These are phyloP conservation scores for Coniosporium tulheliwenetii DNA, from an alignment of 2,329 filamentous ascomycete genomes.

Conservation along the genomic window DNA sequence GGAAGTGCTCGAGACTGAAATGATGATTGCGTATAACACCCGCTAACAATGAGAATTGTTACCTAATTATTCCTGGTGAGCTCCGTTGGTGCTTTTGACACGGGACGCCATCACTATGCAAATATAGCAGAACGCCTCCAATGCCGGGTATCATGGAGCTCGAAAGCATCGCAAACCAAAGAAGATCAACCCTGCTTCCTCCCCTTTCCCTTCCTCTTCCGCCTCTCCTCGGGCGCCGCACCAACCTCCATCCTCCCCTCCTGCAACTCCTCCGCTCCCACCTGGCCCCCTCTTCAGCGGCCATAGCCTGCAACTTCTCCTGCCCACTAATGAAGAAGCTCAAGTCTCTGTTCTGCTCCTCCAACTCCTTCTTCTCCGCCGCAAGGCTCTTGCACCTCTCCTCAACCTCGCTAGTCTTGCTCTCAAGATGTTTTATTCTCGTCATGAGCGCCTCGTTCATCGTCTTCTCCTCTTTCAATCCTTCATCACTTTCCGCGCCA, in stretches of 20 bases:
- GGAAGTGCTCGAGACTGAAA: no score
- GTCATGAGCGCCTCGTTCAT: slow-evolving; percentile 69
- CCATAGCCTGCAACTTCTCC: slow-evolving; percentile 61
- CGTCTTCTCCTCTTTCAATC: slow-evolving; percentile 72
- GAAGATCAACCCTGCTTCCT: background rate
- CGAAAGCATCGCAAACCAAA: no score
- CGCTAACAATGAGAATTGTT: no score
- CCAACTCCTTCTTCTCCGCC: slow-evolving; percentile 51
- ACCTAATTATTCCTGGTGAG: no score
- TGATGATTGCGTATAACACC: no score
- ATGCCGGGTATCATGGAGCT: no score
- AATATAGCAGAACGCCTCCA: no score
- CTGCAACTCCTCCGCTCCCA: slow-evolving; percentile 46
- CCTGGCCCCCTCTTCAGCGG: slow-evolving; percentile 32
- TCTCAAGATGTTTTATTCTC: slow-evolving; percentile 56
- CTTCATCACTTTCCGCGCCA: slow-evolving; percentile 61
- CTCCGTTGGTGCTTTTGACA: no score
- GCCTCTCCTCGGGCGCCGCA: slow-evolving; percentile 44
- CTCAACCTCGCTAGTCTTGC: slow-evolving; percentile 41
- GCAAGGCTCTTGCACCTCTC: slow-evolving; percentile 23
- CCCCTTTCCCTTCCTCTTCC: slow-evolving; percentile 36
- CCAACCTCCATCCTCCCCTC: slow-evolving; percentile 45
- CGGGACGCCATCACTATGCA: no score
- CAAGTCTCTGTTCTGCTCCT: slow-evolving; percentile 76
- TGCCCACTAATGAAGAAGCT: slow-evolving; percentile 75